phyloP scores from a whole-genome alignment of 805 yeast genomes.

The Nematodospora valgi region DNA sequence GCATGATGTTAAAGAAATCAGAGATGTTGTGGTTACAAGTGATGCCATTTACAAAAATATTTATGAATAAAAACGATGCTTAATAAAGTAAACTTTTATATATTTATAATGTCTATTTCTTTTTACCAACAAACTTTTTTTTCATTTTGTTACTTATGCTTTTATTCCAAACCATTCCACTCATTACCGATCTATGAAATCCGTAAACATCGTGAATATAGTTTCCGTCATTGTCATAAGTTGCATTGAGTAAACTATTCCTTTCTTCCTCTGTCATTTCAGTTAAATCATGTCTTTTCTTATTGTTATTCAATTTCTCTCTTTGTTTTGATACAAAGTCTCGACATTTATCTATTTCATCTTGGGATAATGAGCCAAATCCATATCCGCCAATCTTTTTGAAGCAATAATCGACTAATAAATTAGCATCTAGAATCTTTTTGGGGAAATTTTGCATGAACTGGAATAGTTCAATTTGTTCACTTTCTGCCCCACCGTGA shows the following conservation, averaged over 20 bases:
- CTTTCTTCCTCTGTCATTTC: conserved; percentile 40
- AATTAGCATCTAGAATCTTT: conserved; percentile 62
- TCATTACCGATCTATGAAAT: conserved; percentile 41
- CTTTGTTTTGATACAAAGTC: conserved; percentile 71
- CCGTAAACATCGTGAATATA: conserved; percentile 44
- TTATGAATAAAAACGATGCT: not conserved
- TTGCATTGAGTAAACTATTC: conserved; percentile 19
- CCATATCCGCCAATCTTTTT: conserved; percentile 62
- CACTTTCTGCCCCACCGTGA: conserved; percentile 24
- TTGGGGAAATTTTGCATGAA: conserved; percentile 82
- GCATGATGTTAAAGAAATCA: conserved; percentile 69
- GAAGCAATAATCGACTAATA: conserved; percentile 70
- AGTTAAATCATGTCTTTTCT: conserved; percentile 24
- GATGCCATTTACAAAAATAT: conserved; percentile 63
- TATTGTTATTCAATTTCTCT: conserved; percentile 29
- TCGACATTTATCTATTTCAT: conserved; percentile 74
- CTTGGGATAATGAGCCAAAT: conserved; percentile 74
- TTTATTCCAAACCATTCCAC: conserved; percentile 64
- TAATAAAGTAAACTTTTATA: not conserved
- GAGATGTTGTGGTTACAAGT: conserved; percentile 48
- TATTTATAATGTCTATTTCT: not conserved
- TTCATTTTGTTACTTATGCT: conserved; percentile 53
- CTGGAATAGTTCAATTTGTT: conserved; percentile 64
- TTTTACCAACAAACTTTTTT: not conserved
- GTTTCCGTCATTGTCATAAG: conserved; percentile 17